Evolutionary conservation across 306 rosid genomes (phyloP).

Genomic region (Hippophae tibetana): DNA sequence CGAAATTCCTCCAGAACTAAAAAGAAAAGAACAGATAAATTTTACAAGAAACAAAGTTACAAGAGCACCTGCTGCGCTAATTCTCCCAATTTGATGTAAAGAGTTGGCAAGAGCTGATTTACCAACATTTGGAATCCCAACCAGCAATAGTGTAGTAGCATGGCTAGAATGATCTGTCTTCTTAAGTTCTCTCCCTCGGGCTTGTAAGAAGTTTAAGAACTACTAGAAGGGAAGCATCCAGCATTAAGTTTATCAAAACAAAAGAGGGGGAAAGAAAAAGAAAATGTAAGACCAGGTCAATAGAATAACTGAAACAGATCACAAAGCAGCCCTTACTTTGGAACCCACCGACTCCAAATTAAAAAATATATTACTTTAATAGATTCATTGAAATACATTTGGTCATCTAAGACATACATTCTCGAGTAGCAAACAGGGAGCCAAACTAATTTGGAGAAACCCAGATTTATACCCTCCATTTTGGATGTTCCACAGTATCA

Average conservation of each 20-base stretch:
- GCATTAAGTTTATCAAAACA: conserved; percentile 1
- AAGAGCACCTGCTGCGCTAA: conserved; percentile 71
- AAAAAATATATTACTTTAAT: too few species aligned
- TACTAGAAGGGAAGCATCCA: conserved; percentile 21
- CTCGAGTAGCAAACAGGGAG: too few species aligned
- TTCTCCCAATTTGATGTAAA: conserved; percentile 80
- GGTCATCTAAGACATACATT: too few species aligned
- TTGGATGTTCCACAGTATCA: too few species aligned
- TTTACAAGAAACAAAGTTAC: neutral
- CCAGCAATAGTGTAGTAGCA: conserved; percentile 61
- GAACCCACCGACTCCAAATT: too few species aligned
- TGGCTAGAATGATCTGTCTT: conserved; percentile 29
- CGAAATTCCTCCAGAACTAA: neutral
- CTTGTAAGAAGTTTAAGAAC: conserved; percentile 68
- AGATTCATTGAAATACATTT: too few species aligned
- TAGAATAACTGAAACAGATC: neutral
- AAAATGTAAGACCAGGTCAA: neutral
- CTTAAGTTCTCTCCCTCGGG: conserved; percentile 50
- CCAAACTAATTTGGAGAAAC: too few species aligned
- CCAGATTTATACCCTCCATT: too few species aligned
- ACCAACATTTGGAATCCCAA: conserved; percentile 88
- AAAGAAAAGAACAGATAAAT: neutral
- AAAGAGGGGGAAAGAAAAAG: neutral
- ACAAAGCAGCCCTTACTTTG: too few species aligned
- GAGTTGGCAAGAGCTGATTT: conserved; percentile 85